phyloP scores from a whole-genome alignment of 768 basidiomycete genomes.

The Suillus placidus region DNA sequence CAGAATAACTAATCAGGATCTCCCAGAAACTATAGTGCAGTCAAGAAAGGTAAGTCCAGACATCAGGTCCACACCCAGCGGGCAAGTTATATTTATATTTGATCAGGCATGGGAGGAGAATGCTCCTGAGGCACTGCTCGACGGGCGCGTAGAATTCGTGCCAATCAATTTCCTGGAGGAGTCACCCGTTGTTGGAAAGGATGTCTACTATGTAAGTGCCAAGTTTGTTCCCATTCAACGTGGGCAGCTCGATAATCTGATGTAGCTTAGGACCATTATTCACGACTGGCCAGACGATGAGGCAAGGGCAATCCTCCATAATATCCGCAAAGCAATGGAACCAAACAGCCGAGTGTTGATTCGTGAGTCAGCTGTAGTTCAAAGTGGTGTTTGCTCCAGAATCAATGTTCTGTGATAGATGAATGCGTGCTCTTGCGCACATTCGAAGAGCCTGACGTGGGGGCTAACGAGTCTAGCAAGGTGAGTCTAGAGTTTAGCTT shows the following conservation, averaged over 20 bases:
- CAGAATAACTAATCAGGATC: constrained; percentile 31
- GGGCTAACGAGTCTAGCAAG: background rate
- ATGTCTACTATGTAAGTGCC: constrained; percentile 31
- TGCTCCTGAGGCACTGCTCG: constrained; percentile 23
- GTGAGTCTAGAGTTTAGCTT: background rate
- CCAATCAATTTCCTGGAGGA: constrained; percentile 27
- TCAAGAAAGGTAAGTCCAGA: constrained; percentile 23
- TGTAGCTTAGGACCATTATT: constrained; percentile 30
- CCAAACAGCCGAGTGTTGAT: constrained; percentile 36
- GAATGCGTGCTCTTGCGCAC: constrained; percentile 23
- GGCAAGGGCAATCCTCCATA: constrained; percentile 33
- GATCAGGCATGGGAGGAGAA: constrained; percentile 18
- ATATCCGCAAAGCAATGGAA: constrained; percentile 31
- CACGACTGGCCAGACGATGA: constrained; percentile 42
- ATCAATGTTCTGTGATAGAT: constrained; percentile 15
- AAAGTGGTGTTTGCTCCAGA: background rate
- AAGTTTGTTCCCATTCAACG: background rate
- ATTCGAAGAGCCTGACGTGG: constrained; percentile 9
- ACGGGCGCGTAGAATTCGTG: constrained; percentile 19
- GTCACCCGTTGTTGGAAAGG: constrained; percentile 19
- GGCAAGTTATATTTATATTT: background rate
- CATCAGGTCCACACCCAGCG: background rate
- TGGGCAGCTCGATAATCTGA: background rate
- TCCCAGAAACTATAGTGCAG: constrained; percentile 27
- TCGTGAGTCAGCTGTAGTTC: constrained; percentile 27